Conservation (phyloP, 768 basidiomycete species). For the Macrocybe gigantea region DNA sequence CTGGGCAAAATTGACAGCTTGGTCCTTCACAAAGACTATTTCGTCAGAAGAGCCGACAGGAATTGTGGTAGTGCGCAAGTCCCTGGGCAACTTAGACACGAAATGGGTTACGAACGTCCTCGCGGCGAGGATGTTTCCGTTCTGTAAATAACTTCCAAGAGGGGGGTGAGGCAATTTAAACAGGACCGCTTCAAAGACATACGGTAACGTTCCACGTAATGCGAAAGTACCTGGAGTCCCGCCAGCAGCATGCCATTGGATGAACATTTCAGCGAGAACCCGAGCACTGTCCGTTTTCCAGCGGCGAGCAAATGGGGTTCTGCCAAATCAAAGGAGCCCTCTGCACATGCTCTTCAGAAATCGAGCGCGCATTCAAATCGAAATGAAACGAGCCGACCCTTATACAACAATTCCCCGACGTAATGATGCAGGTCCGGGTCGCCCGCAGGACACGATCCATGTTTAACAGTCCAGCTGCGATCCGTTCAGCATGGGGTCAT, state of each 20-base stretch:
- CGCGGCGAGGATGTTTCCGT: slow-evolving; percentile 89
- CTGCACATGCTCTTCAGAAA: slow-evolving; percentile 30
- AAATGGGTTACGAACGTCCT: slow-evolving; percentile 88
- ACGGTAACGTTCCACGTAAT: slow-evolving; percentile 83
- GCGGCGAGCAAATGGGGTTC: slow-evolving; percentile 82
- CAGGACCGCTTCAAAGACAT: slow-evolving; percentile 19
- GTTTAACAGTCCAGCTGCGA: slow-evolving; percentile 79
- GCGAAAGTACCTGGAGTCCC: slow-evolving; percentile 68
- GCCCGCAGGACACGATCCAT: slow-evolving; percentile 75
- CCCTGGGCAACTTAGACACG: slow-evolving; percentile 53
- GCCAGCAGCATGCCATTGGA: slow-evolving; percentile 63
- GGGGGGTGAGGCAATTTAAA: slow-evolving; percentile 1
- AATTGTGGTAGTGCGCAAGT: slow-evolving; percentile 39
- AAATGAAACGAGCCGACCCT: slow-evolving; percentile 42
- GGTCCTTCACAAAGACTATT: slow-evolving; percentile 68
- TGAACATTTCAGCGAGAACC: slow-evolving; percentile 79
- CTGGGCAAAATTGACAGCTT: slow-evolving; percentile 84
- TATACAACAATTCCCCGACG: slow-evolving; percentile 81
- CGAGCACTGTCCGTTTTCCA: slow-evolving; percentile 88
- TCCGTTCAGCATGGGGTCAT: slow-evolving; percentile 8
- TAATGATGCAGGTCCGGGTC: slow-evolving; percentile 89
- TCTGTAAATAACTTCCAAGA: slow-evolving; percentile 58
- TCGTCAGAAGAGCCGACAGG: slow-evolving; percentile 48
- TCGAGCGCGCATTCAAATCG: neutral
- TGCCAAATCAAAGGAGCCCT: slow-evolving; percentile 67